phyloP scores from a whole-genome alignment of 371 early-diverging fungal genomes.

The Parasitella parasitica region DNA sequence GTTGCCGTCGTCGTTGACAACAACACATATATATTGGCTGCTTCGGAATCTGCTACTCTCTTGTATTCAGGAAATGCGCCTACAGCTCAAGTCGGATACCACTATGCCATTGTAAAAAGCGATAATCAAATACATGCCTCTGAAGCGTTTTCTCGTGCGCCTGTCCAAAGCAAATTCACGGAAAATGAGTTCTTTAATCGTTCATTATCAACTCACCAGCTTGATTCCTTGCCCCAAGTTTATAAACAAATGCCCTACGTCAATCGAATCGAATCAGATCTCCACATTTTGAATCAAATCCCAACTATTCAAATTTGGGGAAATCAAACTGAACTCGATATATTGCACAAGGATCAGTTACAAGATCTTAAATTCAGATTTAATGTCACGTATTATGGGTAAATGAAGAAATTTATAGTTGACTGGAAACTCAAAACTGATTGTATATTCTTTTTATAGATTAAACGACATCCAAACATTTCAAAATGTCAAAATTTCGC shows the following conservation, averaged over 20 bases:
- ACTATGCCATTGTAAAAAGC: constrained; percentile 5
- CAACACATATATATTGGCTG: neutral
- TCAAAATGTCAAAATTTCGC: constrained; percentile 1
- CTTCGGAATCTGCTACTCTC: too few relatives aligned
- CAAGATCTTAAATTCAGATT: constrained; percentile 10
- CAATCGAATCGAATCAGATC: constrained; percentile 12
- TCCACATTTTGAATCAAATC: constrained; percentile 16
- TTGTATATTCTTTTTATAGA: neutral
- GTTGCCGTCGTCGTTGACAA: neutral
- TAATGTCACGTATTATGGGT: constrained; percentile 25
- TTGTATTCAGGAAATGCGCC: constrained; percentile 7
- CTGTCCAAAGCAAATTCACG: neutral
- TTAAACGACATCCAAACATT: constrained; percentile 1
- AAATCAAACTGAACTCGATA: constrained; percentile 6
- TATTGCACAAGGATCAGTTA: constrained; percentile 16
- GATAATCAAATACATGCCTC: neutral
- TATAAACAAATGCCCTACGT: constrained; percentile 1
- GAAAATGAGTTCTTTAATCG: constrained; percentile 17
- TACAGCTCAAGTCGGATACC: neutral
- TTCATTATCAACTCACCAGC: constrained; percentile 7
- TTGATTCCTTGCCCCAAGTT: neutral
- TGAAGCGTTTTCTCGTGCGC: constrained; percentile 1
- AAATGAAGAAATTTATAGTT: too few relatives aligned
- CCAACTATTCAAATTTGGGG: constrained; percentile 20
- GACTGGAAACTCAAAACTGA: neutral